Evolutionary conservation across 2,329 filamentous ascomycete genomes (phyloP), one percentile per base, ranked within the genome.

Genomic region (Ophiocordyceps camponoti-floridani): DNA sequence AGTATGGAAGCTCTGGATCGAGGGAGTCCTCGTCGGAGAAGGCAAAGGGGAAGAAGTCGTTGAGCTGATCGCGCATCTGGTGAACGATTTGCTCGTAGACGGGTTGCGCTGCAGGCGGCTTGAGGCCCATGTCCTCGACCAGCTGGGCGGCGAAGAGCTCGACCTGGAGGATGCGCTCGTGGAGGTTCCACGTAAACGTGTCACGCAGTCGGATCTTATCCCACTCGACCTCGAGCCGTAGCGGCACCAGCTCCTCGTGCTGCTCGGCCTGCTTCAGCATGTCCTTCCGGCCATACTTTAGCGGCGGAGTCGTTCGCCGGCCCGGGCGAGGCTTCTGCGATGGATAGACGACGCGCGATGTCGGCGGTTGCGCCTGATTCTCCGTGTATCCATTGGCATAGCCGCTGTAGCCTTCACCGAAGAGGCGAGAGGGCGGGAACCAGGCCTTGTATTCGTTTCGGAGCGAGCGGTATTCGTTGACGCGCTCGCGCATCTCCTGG

Each of bases 111-210:
- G 81, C 73, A 43, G 85, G 80, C 33, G 81, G 73, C 54, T 88
- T 82, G 27, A 84, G 64, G 3, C 86, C 84, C 56, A 98, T 75
- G 58, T 98, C 91, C 61, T 98, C 91, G 6, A 96, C 77, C 18
- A 98, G 70, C 58, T 91, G 87, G 47, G 85, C 78, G 1, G 88
- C 84, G 59, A 96, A 96, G 11, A 91, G 62, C 46, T 94, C 82
- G 18, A 81, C 76, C 19, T 77, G 72, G 3, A 93, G 75, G 12
- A 91, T 73, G 47, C 88, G 81, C 59, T 98, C 91, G 64, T 95
- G 85, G 33, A 96, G 71, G 61, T 98, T 98, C 88, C 89, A 98
- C 3, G 91, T 96, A 53, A 98, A 95, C 1, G 91, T 96, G 62
- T 98, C 91, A 59, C 91, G 83, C 48, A 98, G 71, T 63, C 91